Conservation (phyloP, 805 yeast genomes). For the Starmerella lactis-condensi region DNA sequence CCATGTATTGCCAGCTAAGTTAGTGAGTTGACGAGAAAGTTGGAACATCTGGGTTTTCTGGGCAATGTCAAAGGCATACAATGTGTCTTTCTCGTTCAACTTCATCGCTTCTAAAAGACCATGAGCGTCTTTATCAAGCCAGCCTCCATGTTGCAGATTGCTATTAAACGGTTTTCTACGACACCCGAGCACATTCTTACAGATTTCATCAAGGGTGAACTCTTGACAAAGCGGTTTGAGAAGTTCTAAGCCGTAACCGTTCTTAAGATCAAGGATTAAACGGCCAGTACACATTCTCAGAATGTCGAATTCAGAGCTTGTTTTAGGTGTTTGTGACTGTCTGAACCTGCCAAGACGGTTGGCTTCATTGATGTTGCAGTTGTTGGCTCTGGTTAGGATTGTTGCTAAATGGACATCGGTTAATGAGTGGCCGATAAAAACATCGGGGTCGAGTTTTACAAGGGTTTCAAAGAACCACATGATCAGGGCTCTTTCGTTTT, state of each 20-base stretch:
- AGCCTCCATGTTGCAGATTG: slow-evolving; percentile 38
- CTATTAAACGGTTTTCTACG: slow-evolving; percentile 40
- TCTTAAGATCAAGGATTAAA: slow-evolving; percentile 76
- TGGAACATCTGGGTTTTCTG: slow-evolving; percentile 71
- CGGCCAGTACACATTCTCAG: slow-evolving; percentile 70
- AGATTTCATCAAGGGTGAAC: slow-evolving; percentile 90
- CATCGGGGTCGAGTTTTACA: slow-evolving; percentile 76
- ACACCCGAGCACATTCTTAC: slow-evolving; percentile 52
- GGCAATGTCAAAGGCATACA: slow-evolving; percentile 58
- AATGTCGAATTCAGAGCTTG: slow-evolving; percentile 27
- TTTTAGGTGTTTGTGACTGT: slow-evolving; percentile 5
- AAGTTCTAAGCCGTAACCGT: slow-evolving; percentile 84
- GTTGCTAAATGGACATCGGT: slow-evolving; percentile 66
- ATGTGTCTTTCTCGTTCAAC: slow-evolving; percentile 49
- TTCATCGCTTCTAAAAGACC: slow-evolving; percentile 50
- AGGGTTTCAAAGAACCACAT: slow-evolving; percentile 56
- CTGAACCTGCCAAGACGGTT: slow-evolving; percentile 54
- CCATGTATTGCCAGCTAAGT: slow-evolving; percentile 95
- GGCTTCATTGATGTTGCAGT: slow-evolving; percentile 56
- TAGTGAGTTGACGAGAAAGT: slow-evolving; percentile 75
- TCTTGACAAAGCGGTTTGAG: slow-evolving; percentile 71
- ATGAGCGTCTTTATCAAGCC: slow-evolving; percentile 37
- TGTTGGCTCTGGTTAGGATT: slow-evolving; percentile 62
- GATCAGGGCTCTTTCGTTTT: slow-evolving; percentile 56
- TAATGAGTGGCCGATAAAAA: slow-evolving; percentile 69